Evolutionary conservation across 805 yeast species (phyloP).

Genomic region (Metschnikowia arizonensis): DNA sequence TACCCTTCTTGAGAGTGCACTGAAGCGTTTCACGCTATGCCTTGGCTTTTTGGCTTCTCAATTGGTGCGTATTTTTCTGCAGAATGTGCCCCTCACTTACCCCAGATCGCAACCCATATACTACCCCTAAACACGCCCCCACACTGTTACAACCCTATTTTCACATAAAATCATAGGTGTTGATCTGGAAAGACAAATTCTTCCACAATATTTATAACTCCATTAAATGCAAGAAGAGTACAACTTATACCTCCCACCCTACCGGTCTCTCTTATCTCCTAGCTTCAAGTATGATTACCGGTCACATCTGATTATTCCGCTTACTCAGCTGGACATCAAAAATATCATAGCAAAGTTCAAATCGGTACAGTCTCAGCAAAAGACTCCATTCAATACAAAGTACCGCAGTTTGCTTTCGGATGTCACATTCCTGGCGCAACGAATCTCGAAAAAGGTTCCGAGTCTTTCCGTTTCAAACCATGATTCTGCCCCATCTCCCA

Average conservation of each 20-base stretch:
- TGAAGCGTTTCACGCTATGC: neutral
- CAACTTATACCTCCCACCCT: constrained; percentile 42
- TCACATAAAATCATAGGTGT: neutral
- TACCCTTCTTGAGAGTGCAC: neutral
- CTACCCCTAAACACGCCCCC: constrained; percentile 3
- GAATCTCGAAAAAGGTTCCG: constrained; percentile 33
- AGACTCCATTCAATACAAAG: constrained; percentile 38
- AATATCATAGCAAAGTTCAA: constrained; percentile 17
- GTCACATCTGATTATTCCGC: constrained; percentile 40
- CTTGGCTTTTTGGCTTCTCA: neutral
- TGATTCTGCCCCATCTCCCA: neutral
- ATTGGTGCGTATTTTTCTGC: neutral
- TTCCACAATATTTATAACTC: too few relatives aligned
- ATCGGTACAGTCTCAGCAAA: constrained; percentile 15
- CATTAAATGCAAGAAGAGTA: constrained; percentile 7
- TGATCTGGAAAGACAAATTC: neutral
- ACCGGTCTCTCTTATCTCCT: constrained; percentile 50
- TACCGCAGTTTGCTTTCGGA: constrained; percentile 47
- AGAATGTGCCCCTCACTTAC: constrained; percentile 1
- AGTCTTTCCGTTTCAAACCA: constrained; percentile 3
- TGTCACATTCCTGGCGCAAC: constrained; percentile 40
- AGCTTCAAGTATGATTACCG: constrained; percentile 48
- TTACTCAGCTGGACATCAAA: constrained; percentile 33
- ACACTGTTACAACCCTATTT: neutral
- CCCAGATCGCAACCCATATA: neutral